Conservation (phyloP, 345 rosid genomes). For the Nephelium lappaceum region DNA sequence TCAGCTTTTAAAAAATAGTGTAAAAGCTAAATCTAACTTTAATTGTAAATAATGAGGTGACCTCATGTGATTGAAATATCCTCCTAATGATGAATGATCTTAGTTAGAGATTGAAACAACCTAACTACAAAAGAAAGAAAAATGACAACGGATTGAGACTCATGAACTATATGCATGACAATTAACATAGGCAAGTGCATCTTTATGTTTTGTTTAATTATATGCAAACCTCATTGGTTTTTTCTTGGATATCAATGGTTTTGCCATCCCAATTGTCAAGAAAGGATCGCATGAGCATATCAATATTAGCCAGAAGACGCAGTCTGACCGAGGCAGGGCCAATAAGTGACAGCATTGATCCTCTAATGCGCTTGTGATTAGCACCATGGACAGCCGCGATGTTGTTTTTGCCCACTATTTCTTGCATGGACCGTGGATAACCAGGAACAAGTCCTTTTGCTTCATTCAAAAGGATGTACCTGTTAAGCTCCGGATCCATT, state of each 20-base stretch:
- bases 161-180: not conserved
- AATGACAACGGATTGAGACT: constrained; percentile 5
- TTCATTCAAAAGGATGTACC: constrained; percentile 82
- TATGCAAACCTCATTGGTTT: constrained; percentile 65
- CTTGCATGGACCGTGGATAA: constrained; percentile 86
- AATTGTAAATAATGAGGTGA: not conserved
- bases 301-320: constrained; percentile 63
- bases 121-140: constrained; percentile 3
- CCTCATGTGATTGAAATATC: not conserved
- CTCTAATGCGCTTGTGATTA: constrained; percentile 69
- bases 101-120: constrained; percentile 7
- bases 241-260: constrained; percentile 69
- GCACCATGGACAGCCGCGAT: constrained; percentile 85
- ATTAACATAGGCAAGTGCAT: not conserved
- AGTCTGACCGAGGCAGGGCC: constrained; percentile 60
- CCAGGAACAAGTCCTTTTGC: constrained; percentile 87
- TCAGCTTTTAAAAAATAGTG: not conserved
- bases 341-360: constrained; percentile 62
- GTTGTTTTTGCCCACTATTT: constrained; percentile 72
- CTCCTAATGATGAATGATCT: not conserved
- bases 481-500: constrained; percentile 79
- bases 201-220: constrained; percentile 4
- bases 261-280: constrained; percentile 55
- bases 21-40: constrained; percentile 3
- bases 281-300: constrained; percentile 56